Percentiles rank a stretch among this genome's conserved stretches.
Conservation (phyloP, 2,329 filamentous ascomycete species). For the Hirsutella rhossiliensis region DNA sequence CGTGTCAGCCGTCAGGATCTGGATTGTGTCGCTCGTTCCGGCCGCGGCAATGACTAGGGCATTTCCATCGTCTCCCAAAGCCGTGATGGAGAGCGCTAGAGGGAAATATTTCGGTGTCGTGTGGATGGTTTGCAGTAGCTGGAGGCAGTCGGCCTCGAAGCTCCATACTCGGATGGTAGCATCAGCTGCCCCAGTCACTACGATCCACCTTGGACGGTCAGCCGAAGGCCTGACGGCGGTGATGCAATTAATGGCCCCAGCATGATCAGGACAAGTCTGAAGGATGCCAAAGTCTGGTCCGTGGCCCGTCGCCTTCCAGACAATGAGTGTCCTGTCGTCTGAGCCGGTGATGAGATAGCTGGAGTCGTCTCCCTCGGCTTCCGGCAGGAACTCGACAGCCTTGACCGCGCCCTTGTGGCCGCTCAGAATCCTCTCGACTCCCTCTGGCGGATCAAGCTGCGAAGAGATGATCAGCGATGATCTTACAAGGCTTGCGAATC, state of each 20-base stretch:
- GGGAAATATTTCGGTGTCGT: constrained; percentile 75
- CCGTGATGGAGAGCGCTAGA: constrained; percentile 57
- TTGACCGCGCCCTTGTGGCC: constrained; percentile 76
- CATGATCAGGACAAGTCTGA: constrained; percentile 50
- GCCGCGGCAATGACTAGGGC: constrained; percentile 66
- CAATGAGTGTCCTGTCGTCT: constrained; percentile 62
- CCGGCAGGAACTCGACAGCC: constrained; percentile 65
- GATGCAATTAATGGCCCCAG: constrained; percentile 64
- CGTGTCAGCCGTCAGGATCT: constrained; percentile 56
- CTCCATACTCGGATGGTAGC: constrained; percentile 61
- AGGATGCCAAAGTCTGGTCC: constrained; percentile 24
- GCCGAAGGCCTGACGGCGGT: constrained; percentile 25
- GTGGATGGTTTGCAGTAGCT: constrained; percentile 57
- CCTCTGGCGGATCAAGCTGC: constrained; percentile 29
- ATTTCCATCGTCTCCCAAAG: constrained; percentile 38
- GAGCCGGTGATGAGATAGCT: constrained; percentile 65
- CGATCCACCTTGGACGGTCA: constrained; percentile 24
- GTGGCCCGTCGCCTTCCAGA: constrained; percentile 46
- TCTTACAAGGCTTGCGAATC: background rate
- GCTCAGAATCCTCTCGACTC: constrained; percentile 54
- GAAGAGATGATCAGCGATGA: background rate
- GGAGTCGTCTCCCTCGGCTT: constrained; percentile 26
- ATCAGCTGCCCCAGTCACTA: constrained; percentile 76
- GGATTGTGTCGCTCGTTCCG: constrained; percentile 72
- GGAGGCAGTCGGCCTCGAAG: constrained; percentile 34